A percentile compares a stretch with the other conserved stretches of the same genome.
Conservation (phyloP, 345 rosid genomes). For the Psidium guajava region DNA sequence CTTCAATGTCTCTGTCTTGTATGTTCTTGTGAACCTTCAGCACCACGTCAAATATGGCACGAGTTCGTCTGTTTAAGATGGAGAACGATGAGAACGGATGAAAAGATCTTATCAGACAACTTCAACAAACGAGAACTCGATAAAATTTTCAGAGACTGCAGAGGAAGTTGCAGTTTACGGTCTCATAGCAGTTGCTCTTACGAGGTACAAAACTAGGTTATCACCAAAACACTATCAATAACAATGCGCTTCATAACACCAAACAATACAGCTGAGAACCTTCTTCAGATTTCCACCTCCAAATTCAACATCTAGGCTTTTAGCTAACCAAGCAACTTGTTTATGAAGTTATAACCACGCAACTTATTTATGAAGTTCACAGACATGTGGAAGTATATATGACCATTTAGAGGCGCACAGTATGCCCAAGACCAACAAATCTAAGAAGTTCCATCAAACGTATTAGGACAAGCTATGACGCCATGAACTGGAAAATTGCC, state of each 20-base stretch:
- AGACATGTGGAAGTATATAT: background rate
- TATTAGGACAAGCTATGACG: background rate
- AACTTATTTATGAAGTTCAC: background rate
- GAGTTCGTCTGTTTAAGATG: constrained; percentile 41
- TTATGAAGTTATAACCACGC: too few species aligned
- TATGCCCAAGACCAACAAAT: background rate
- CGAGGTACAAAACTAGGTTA: background rate
- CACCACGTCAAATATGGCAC: constrained; percentile 49
- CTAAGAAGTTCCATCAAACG: background rate
- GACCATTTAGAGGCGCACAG: background rate
- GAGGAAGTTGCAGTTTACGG: background rate
- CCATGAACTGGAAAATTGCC: background rate
- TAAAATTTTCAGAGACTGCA: background rate
- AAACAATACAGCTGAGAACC: background rate
- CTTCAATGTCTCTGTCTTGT: constrained; percentile 78
- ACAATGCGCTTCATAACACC: background rate
- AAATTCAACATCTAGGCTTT: background rate
- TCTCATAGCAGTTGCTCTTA: background rate
- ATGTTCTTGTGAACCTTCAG: constrained; percentile 55
- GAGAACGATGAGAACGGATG: background rate
- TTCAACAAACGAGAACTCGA: background rate
- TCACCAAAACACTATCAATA: background rate
- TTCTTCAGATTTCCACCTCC: background rate
- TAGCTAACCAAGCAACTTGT: background rate
- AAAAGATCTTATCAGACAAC: background rate